A percentile compares a stretch with the other conserved stretches of the same genome.
Evolutionary conservation across 352 stramenopile species (phyloP).

Genomic region (Achlya hypogyna): DNA sequence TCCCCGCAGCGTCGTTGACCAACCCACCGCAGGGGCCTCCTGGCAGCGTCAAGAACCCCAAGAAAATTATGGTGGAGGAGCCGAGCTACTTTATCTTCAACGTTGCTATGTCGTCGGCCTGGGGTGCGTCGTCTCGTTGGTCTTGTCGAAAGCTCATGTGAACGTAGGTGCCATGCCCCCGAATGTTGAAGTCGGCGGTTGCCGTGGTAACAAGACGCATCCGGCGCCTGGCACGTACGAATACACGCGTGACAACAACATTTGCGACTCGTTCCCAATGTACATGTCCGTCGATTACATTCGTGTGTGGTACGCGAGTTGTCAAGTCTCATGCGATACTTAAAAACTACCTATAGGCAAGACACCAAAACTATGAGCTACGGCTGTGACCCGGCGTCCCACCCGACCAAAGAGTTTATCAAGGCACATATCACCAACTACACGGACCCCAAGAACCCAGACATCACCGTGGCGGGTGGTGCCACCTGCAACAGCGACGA

Average conservation of each 20-base stretch:
- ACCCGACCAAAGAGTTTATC: constrained; percentile 25
- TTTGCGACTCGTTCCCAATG: constrained; percentile 65
- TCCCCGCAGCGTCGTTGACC: constrained; percentile 35
- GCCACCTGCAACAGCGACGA: constrained; percentile 22
- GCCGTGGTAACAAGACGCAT: constrained; percentile 37
- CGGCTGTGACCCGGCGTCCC: constrained; percentile 22
- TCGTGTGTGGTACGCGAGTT: constrained; percentile 19
- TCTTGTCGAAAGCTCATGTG: not conserved
- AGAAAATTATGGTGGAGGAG: constrained; percentile 52
- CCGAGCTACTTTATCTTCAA: constrained; percentile 68
- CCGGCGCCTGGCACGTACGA: not conserved
- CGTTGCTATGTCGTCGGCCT: constrained; percentile 43
- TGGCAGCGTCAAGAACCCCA: constrained; percentile 28
- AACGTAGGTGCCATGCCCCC: constrained; percentile 34
- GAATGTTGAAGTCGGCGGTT: constrained; percentile 33
- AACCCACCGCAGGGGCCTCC: constrained; percentile 32
- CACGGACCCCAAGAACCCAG: constrained; percentile 18
- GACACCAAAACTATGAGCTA: constrained; percentile 11
- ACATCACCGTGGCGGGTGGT: constrained; percentile 2
- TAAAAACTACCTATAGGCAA: too few relatives aligned
- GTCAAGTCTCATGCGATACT: not conserved
- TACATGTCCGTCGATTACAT: constrained; percentile 75
- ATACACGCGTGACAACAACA: constrained; percentile 29
- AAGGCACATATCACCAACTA: too few relatives aligned
- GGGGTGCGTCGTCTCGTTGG: constrained; percentile 22